Base-by-base conservation (phyloP, 2,329 filamentous ascomycete genomes). In the Beauveria sp. region DNA sequence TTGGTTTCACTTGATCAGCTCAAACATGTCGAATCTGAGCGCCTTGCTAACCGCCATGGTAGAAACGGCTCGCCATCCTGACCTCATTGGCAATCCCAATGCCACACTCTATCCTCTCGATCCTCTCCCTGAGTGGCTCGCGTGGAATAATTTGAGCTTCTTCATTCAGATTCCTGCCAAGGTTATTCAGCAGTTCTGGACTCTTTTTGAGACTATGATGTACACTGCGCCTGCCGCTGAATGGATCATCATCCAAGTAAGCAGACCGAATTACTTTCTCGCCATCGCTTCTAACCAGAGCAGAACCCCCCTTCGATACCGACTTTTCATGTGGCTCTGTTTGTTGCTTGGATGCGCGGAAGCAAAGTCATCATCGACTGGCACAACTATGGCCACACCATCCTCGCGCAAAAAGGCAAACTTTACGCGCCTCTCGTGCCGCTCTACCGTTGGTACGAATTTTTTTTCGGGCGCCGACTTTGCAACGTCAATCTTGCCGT, bases 371-470 rank as follows among this genome's bases (percentile, higher is more conserved):
- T 97, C 63, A 89, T 97, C 60, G 94, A 99, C 77, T 99, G 94
- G 94, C 94, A 99, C 78, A 99, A 99, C 75, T 97, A 97, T 74
- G 94, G 93, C 67, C 96, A 93, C 80, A 93, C 91, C 9, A 96
- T 99, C 67, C 84, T 99, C 3, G 89, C 83, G 5, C 79, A 83
- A 53, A 59, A 59, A 28, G 84, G 81, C 54, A 76, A 79, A 26
- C 80, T 84, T 46, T 73, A 70, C 6, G 90, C 96, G 69, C 88
- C 88, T 0, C 82, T 97, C n/a, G 91, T 97, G 9, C 80, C 76
- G 30, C 70, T 96, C 9, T 90, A 93, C 26, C 86, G 85, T 64
- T 80, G 80, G 70, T 97, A 97, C 70, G 94, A 99, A 75, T 82
- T 79, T 43, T 72, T 81, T 16, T 84, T 96, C 46, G 88, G 90